Evolutionary conservation across 805 yeast species (phyloP), one percentile per base, ranked within the genome.

Genomic region (Candida sphagnicola): DNA sequence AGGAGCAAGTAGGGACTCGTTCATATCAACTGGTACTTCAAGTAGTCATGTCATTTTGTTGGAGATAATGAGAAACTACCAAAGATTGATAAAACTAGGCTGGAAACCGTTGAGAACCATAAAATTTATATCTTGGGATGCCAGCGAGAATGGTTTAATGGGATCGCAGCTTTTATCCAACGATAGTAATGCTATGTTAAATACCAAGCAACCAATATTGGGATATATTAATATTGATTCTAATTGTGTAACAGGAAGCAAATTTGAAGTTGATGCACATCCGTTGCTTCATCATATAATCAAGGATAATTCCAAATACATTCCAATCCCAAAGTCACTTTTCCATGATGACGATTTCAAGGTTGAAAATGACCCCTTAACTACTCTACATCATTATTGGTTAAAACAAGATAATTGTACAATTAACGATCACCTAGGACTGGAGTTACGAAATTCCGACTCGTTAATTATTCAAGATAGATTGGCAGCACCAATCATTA

Each of bases 31-130:
- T 0, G 59, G 62, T 41, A 72, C 72, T 1, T 46, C 62, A 35
- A 59, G 69, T 39, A 62, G 63, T 5, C 73, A 67, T 39, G 72
- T 65, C 1, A 47, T 68, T 14, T 43, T 68, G 41, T 50, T 68
- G 28, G 73, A 68, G 40, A 55, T 65, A 4, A 59, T 68, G 60
- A 48, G 67, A 13, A 59, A 62, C 33, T 59, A 59, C 36, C 56
- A 58, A 15, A 48, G 53, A 35, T 51, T 68, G 38, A 49, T 47
- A 13, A 44, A 50, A 21, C 33, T 56, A 31, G 74, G 74, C 2
- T 68, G 74, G 74, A 61, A 57, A 42, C 74, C 74, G 1, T 49
- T 67, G 24, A 52, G 74, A 31, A 57, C 54, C 10, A 61, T 68
- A 28, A 56, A 61, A 37, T 66, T 68, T 47, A 56, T 67, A 2